phyloP scores from a whole-genome alignment of 257 asterid species.

The Solanum piurae region DNA sequence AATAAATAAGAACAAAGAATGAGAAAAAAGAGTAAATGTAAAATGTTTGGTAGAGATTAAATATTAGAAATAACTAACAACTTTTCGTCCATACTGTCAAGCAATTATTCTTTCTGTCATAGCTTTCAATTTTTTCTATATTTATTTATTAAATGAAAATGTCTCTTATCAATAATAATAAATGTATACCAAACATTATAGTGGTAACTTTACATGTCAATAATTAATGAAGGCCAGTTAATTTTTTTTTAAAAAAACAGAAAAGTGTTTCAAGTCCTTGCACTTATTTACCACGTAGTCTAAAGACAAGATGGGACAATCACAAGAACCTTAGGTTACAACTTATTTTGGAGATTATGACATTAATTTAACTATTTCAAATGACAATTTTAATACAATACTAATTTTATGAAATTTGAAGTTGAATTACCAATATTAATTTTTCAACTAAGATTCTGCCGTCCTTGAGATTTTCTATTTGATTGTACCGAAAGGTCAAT shows the following conservation, averaged over 20 bases:
- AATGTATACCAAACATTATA: background rate
- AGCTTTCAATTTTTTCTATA: background rate
- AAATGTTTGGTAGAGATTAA: background rate
- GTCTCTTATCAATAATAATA: background rate
- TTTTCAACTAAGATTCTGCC: background rate
- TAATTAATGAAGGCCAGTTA: background rate
- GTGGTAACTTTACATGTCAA: background rate
- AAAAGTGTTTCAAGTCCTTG: too few relatives aligned
- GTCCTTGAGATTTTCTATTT: too few relatives aligned
- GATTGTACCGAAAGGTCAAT: too few relatives aligned
- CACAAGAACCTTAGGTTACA: background rate
- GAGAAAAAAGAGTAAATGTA: background rate
- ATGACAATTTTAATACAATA: too few relatives aligned
- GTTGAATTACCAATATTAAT: background rate
- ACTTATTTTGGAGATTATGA: background rate
- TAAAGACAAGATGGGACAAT: background rate
- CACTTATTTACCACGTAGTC: background rate
- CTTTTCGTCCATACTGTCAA: background rate
- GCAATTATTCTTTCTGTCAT: background rate
- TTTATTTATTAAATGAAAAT: background rate
- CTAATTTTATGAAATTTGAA: background rate
- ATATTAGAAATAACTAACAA: background rate
- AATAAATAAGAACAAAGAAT: background rate
- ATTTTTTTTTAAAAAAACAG: too few relatives aligned
- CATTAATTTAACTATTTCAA: background rate